Percentiles rank a stretch among this genome's conserved stretches.
phyloP scores from a whole-genome alignment of 2,329 filamentous ascomycete genomes.

The Ilyonectria destructans region DNA sequence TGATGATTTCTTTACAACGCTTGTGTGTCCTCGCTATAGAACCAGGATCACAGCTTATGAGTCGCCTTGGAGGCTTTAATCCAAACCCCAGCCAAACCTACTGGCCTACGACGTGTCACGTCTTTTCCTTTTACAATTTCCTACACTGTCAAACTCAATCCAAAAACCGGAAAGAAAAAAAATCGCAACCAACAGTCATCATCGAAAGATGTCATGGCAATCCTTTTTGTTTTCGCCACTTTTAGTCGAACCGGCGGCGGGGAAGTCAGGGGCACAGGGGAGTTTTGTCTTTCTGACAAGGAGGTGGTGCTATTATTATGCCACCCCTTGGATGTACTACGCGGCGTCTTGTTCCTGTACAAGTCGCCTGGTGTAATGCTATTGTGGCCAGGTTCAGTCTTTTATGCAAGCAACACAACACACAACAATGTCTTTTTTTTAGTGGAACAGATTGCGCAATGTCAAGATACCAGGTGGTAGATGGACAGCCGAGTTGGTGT shows the following conservation, averaged over 20 bases:
- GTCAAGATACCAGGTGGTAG: constrained; percentile 31
- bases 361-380: constrained; percentile 44
- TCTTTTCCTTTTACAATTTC: constrained; percentile 38
- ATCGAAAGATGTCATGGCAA: constrained; percentile 32
- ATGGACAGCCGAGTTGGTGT: constrained; percentile 9
- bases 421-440: constrained; percentile 21
- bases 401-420: constrained; percentile 23
- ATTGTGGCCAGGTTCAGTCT: constrained; percentile 35
- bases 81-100: constrained; percentile 33
- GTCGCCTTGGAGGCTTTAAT: constrained; percentile 44
- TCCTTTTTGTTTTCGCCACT: constrained; percentile 36
- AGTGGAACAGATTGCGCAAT: constrained; percentile 38
- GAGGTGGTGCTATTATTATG: constrained; percentile 27
- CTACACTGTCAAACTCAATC: constrained; percentile 34
- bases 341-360: constrained; percentile 29
- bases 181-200: constrained; percentile 34
- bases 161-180: constrained; percentile 37
- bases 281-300: constrained; percentile 44
- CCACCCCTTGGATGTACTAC: constrained; percentile 27
- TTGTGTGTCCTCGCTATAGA: constrained; percentile 35
- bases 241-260: constrained; percentile 38
- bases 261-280: constrained; percentile 40
- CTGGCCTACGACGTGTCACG: constrained; percentile 45
- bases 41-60: constrained; percentile 36
- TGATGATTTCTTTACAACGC: constrained; percentile 48